Evolutionary conservation across 352 stramenopile species (phyloP).

Genomic region (Aphanomyces euteiches): DNA sequence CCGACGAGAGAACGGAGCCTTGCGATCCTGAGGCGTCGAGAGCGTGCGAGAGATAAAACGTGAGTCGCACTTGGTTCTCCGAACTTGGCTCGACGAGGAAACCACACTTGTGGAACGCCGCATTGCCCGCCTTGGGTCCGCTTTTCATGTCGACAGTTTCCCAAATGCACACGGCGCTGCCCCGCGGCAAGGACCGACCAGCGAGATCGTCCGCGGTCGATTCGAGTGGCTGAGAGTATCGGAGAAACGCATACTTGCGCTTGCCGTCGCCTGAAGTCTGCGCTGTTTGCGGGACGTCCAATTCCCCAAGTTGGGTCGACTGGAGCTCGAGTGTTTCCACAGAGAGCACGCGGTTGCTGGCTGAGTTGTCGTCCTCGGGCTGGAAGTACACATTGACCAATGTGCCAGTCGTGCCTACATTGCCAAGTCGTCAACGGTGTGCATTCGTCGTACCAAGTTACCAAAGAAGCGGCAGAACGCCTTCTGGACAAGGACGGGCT

Average conservation of each 20-base stretch:
- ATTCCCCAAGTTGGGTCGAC: no score
- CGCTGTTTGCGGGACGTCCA: no score
- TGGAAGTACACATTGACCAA: no score
- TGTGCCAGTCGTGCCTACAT: no score
- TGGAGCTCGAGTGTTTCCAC: slow-evolving; percentile 13
- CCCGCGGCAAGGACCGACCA: no score
- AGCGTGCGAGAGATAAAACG: slow-evolving; percentile 1
- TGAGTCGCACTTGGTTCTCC: slow-evolving; percentile 7
- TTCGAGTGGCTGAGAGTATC: no score
- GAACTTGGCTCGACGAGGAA: slow-evolving; percentile 22
- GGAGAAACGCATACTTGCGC: no score
- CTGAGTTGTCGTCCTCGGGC: no score
- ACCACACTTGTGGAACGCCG: slow-evolving; percentile 9
- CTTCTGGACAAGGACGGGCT: slow-evolving; percentile 4
- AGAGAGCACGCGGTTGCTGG: background rate
- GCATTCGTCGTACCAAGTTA: background rate
- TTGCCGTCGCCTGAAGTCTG: no score
- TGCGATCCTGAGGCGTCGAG: background rate
- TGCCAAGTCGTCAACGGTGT: no score
- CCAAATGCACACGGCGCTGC: slow-evolving; percentile 15
- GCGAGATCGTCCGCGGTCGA: no score
- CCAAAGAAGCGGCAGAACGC: slow-evolving; percentile 15
- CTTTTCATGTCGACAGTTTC: slow-evolving; percentile 7
- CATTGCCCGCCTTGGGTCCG: slow-evolving; percentile 9
- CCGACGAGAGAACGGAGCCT: background rate